Percentiles rank a stretch among this genome's conserved stretches.
phyloP scores from a whole-genome alignment of 2,329 filamentous ascomycete species.

The Neurospora sp. region DNA sequence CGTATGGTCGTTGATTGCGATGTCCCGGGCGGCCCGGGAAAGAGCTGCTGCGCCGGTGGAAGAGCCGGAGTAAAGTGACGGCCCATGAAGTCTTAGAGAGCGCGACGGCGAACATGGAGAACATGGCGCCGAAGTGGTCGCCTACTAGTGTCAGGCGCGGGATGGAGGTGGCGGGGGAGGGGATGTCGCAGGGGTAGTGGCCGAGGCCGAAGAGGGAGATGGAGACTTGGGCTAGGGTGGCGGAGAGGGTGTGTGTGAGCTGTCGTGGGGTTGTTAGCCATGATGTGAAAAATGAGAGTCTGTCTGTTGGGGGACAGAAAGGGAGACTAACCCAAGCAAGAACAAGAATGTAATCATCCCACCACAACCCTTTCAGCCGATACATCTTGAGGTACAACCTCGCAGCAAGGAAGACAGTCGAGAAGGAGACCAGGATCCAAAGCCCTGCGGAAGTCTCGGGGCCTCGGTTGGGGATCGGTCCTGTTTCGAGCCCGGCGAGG shows the following conservation, averaged over 20 bases:
- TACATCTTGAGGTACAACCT: conserved; percentile 14
- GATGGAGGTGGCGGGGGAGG: background rate
- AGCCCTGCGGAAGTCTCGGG: conserved; percentile 11
- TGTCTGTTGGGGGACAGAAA: too few species aligned
- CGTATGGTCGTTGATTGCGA: background rate
- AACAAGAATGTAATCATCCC: conserved; percentile 13
- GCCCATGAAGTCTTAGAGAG: conserved; percentile 28
- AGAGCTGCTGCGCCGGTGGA: conserved; percentile 17
- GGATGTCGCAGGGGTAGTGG: conserved; percentile 13
- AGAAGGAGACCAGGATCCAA: conserved; percentile 6
- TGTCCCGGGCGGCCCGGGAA: background rate
- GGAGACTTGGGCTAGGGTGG: conserved; percentile 5
- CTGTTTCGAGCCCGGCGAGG: background rate
- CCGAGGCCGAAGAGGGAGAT: conserved; percentile 10
- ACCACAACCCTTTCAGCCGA: conserved; percentile 10
- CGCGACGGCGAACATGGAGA: conserved; percentile 13
- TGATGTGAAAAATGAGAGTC: background rate
- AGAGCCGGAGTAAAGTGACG: conserved; percentile 26
- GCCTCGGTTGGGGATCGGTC: conserved; percentile 1
- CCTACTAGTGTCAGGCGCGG: background rate
- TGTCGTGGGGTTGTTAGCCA: background rate
- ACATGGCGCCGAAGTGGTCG: conserved; percentile 1
- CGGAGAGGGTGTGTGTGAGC: background rate
- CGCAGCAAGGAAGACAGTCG: conserved; percentile 8
- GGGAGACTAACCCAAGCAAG: conserved; percentile 6